Percentiles rank a stretch among this genome's conserved stretches.
These are phyloP conservation scores for Talaromyces sp. DNA, from an alignment of 2,329 filamentous ascomycete genomes.

Conservation along the genomic window DNA sequence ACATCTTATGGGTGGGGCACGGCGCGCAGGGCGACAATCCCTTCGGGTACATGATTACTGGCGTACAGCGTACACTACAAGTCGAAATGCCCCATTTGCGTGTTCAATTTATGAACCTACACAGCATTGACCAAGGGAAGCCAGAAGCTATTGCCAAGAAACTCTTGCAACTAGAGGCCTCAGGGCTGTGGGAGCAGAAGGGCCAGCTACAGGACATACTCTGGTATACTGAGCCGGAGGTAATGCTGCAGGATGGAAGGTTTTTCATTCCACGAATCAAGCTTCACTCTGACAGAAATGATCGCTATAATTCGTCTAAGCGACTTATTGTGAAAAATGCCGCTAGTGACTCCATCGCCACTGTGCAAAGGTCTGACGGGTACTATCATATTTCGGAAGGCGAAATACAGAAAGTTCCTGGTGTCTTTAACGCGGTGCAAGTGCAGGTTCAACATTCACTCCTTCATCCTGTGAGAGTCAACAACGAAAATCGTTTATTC, in stretches of 20 bases:
- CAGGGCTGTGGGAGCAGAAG: slow-evolving; percentile 19
- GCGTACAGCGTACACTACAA: slow-evolving; percentile 24
- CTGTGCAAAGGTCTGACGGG: slow-evolving; percentile 4
- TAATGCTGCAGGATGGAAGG: slow-evolving; percentile 26
- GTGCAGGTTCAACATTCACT: slow-evolving; percentile 16
- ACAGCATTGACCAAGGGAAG: slow-evolving; percentile 6
- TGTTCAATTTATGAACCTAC: slow-evolving; percentile 24
- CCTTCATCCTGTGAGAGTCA: slow-evolving; percentile 16
- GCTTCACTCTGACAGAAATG: slow-evolving; percentile 17
- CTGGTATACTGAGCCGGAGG: slow-evolving; percentile 35
- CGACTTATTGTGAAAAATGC: slow-evolving; percentile 21
- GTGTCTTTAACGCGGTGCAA: neutral
- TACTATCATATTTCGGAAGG: slow-evolving; percentile 17
- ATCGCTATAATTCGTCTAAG: slow-evolving; percentile 28
- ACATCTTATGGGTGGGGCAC: slow-evolving; percentile 28
- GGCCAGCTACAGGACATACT: slow-evolving; percentile 18
- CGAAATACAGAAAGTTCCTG: neutral
- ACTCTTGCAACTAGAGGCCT: slow-evolving; percentile 19
- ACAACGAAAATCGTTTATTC: slow-evolving; percentile 10
- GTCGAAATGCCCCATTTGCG: slow-evolving; percentile 25
- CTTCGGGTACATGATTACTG: slow-evolving; percentile 22
- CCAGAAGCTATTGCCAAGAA: slow-evolving; percentile 9
- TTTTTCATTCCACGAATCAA: slow-evolving; percentile 33
- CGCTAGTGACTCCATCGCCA: slow-evolving; percentile 5
- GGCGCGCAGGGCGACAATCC: slow-evolving; percentile 27